Evolutionary conservation across 805 yeast genomes (phyloP), one percentile per base, ranked within the genome.

Genomic region (Pichia insulana): DNA sequence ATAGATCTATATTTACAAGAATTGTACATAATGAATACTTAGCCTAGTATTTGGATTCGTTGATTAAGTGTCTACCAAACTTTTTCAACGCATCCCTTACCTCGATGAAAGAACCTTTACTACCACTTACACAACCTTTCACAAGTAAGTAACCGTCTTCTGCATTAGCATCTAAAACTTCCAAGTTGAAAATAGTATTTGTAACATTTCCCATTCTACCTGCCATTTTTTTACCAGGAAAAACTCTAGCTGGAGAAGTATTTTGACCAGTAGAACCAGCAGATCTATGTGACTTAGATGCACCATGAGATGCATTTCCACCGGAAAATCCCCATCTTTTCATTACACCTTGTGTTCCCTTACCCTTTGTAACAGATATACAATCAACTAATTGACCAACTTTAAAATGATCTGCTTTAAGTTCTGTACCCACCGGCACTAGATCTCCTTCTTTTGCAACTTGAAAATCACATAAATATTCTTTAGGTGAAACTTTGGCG

Each of bases 331-430:
- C 84, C 70, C 83, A 83, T 65, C 96, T 80, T 63, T 90, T 90
- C 96, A 92, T 92, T 19, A 90, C 97, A 77, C 98, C 98, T 18
- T 89, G 86, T 61, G 87, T 87, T 10, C 98, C 98, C 64, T 92
- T 92, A 65, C 98, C 98, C 61, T 87, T 90, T 40, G 89, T 71
- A 16, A 73, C 71, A 13, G 89, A 83, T 58, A 78, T 73, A 41
- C 87, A 67, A 59, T 92, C 98, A 22, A 92, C 89, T 46, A 67
- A 74, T 62, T 87, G 92, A 26, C 97, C 97, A 15, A 67, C 70
- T 44, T 78, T 73, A 61, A 90, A 90, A 62, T 82, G 89, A 57
- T 86, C 88, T 2, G 96, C 96, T 42, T 68, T 74, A 43, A 92
- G 64, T 54, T 79, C 77, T 2, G 88, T 78, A 4, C 97, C 97